phyloP scores from a whole-genome alignment of 1,139 yeast genomes.

The Lodderomyces oxycetoniae region DNA sequence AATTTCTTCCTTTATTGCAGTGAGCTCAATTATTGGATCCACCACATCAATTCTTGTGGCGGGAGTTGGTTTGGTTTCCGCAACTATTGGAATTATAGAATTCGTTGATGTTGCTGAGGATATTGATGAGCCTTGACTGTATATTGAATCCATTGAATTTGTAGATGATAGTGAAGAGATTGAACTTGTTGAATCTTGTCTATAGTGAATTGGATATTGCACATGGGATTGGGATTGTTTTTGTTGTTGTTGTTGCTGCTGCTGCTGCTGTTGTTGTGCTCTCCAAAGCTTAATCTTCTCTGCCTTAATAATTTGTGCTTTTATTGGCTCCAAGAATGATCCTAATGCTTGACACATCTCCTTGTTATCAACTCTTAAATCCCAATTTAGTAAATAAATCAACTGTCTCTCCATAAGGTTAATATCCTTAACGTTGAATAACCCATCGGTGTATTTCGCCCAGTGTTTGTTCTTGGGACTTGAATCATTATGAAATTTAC shows the following conservation, averaged over 20 bases:
- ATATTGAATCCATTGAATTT: conserved; percentile 21
- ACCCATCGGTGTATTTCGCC: conserved; percentile 72
- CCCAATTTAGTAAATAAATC: conserved; percentile 65
- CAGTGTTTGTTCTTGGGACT: conserved; percentile 75
- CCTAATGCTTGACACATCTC: conserved; percentile 49
- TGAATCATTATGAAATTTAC: conserved; percentile 72
- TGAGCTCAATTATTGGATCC: conserved; percentile 39
- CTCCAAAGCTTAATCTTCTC: conserved; percentile 27
- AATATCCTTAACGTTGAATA: conserved; percentile 62
- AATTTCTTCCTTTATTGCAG: conserved; percentile 40
- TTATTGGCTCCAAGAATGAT: conserved; percentile 60
- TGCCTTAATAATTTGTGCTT: conserved; percentile 46
- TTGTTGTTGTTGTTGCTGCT: conserved; percentile 8
- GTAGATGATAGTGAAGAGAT: conserved; percentile 18
- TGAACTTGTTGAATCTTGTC: conserved; percentile 28
- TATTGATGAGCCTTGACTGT: conserved; percentile 3
- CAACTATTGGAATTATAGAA: conserved; percentile 12
- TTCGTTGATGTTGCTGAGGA: conserved; percentile 23
- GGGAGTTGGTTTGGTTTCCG: conserved; percentile 6
- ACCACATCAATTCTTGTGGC: conserved; percentile 13
- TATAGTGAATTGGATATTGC: conserved; percentile 18
- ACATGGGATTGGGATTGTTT: conserved; percentile 2
- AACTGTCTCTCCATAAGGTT: conserved; percentile 79
- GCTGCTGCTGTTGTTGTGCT: conserved; percentile 6
- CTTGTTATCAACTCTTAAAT: conserved; percentile 49